These are phyloP conservation scores for Tolypocladium tundrense DNA, from an alignment of 2,329 filamentous ascomycete genomes.

Conservation along the genomic window DNA sequence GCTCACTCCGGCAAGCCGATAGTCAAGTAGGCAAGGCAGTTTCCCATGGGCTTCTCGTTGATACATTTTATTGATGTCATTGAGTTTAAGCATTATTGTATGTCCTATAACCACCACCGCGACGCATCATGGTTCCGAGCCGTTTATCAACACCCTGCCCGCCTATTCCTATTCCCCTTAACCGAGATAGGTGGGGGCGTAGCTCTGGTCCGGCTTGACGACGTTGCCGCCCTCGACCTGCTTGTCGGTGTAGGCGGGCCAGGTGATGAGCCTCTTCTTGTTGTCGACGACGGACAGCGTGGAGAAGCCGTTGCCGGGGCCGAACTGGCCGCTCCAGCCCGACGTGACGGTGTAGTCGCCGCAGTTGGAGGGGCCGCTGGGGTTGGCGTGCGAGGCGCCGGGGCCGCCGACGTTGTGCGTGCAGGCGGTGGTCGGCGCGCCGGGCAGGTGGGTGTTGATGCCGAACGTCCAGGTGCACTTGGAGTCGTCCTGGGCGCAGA, in stretches of 20 bases:
- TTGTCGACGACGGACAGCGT: constrained; percentile 39
- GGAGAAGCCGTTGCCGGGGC: constrained; percentile 40
- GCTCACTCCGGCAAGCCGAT: neutral
- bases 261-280: constrained; percentile 32
- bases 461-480: constrained; percentile 33
- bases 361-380: constrained; percentile 30
- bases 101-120: neutral
- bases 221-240: constrained; percentile 32
- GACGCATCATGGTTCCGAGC: too few relatives aligned
- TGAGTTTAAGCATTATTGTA: neutral
- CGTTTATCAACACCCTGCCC: neutral
- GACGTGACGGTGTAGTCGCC: constrained; percentile 40
- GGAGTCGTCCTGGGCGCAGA: constrained; percentile 27
- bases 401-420: constrained; percentile 13
- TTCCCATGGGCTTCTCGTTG: neutral
- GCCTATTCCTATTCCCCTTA: neutral
- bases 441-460: constrained; percentile 25
- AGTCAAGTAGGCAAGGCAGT: neutral
- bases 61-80: neutral
- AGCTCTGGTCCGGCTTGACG: constrained; percentile 39
- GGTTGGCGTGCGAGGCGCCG: constrained; percentile 23
- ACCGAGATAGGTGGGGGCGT: constrained; percentile 17
- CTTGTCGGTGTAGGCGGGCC: constrained; percentile 42
- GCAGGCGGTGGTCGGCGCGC: constrained; percentile 12
- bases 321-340: constrained; percentile 47